phyloP scores from a whole-genome alignment of 805 yeast genomes.

The Hanseniaspora valbyensis region DNA sequence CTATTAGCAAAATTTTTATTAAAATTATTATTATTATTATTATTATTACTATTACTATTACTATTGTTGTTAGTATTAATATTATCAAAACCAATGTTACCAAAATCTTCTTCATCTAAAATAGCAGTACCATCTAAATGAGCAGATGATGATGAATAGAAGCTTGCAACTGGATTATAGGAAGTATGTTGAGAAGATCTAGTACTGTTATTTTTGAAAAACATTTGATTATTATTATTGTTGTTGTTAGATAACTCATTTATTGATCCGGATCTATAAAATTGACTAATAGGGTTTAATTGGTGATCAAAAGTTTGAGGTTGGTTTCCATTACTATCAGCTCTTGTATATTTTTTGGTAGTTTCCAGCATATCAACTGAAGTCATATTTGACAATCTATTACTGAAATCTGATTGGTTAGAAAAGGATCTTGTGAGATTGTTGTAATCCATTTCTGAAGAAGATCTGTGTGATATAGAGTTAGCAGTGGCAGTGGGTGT shows the following conservation, averaged over 20 bases:
- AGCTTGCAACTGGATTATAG: neutral
- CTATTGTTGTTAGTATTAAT: neutral
- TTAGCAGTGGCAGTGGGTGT: neutral
- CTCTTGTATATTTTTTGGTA: neutral
- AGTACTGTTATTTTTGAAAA: neutral
- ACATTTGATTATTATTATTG: neutral
- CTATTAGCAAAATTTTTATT: neutral
- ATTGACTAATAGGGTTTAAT: neutral
- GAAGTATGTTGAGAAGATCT: neutral
- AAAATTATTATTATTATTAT: neutral
- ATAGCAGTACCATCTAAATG: conserved; percentile 13
- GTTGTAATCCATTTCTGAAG: neutral
- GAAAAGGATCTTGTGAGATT: neutral
- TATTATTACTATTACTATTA: neutral
- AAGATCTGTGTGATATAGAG: neutral
- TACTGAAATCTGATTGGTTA: neutral
- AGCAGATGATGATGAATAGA: neutral
- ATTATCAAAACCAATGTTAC: neutral
- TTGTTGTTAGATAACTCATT: neutral
- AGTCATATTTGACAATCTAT: neutral
- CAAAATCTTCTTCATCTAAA: conserved; percentile 10
- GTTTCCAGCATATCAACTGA: neutral
- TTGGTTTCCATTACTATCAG: neutral
- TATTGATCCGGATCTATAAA: neutral
- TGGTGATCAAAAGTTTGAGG: neutral